Evolutionary conservation across 2,329 filamentous ascomycete species (phyloP), one percentile per base, ranked within the genome.

Genomic region (Daldinia sp.): DNA sequence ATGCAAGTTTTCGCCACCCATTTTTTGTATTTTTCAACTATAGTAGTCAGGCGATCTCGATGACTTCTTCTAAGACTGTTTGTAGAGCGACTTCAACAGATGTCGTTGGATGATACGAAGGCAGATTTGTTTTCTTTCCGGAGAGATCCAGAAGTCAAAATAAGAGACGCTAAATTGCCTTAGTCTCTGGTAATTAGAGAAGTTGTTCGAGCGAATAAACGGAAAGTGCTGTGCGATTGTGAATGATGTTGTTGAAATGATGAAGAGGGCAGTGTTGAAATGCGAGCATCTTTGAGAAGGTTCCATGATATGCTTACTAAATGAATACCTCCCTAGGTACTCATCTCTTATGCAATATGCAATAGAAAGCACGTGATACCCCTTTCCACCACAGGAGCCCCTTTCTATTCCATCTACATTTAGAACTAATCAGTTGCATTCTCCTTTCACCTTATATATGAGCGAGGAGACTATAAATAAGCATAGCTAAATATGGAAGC

Each of bases 1-100:
- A 65, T 79, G 73, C 37, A 77, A 67, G 42, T 70, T 72, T 51
- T 73, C 69, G 55, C 68, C 65, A 63, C 69, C 56, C 66, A 70
- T 72, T 39, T 44, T 44, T 64, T 33, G 37, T 2, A 15, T 54
- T 59, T 51, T 50, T 35, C 33, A 18, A 30, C 4, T 56, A 4
- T 33, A 10, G 26, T 53, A 37, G 5, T 35, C 13, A n/a, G 28
- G 26, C 9, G 26, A 30, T 50, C 15, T 51, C 13, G 26, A 33
- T 12, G 6, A 15, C 13, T 30, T 51, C 26, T 26, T 18, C 28
- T 33, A 6, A 18, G 26, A 15, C 44, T 12, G 44, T 46, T 12
- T 46, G 20, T 46, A 15, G 12, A 20, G 20, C 44, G 26, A 15
- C 44, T 26, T 30, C 13, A 12, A 30, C 26, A 50, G 30, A 30